Base-by-base conservation (phyloP, 2,329 filamentous ascomycete genomes). In the Setomelanomma holmii region DNA sequence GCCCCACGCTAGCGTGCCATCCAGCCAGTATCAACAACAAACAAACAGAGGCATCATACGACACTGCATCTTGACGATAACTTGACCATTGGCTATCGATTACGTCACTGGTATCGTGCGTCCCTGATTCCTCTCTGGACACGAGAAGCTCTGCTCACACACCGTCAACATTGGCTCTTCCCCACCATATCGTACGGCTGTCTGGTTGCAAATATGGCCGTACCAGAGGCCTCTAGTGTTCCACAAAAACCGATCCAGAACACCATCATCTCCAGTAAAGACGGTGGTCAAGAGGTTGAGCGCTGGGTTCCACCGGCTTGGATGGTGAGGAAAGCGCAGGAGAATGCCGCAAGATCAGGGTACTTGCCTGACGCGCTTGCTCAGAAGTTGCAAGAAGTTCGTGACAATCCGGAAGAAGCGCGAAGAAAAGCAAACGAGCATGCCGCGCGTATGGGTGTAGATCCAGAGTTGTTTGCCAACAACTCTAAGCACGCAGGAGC, bases 311-410 rank as follows among this genome's bases (percentile, higher is more conserved):
- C 44, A 2, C 48, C 47, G 19, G 43, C 27, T 38, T 53, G 42
- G 50, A 40, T 59, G 30, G 12, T 42, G 4, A 38, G 38, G 8
- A 34, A n/a, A 10, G 53, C 56, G 17, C 17, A 34, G 33, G 27
- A 47, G 11, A 44, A 42, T 43, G 4, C 44, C 16, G 34, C 34
- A 16, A 10, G 34, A n/a, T 7, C n/a, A 14, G 34, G 34, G 11
- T 17, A 16, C 16, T 16, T 20, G 2, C 27, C 45, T 20, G 45
- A 48, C 11, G 39, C 27, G 14, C 16, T 55, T 8, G 22, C 41
- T 5, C 43, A 19, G 24, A 45, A 24, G 6, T 7, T 55, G 30
- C 45, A 44, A 36, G 21, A 52, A 11, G 33, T 22, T 14, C 45
- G 39, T 21, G 34, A 40, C 7, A 23, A 46, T 17, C 1, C 19